phyloP scores from a whole-genome alignment of 78 protist species.

The Chrysochromulina parva region DNA sequence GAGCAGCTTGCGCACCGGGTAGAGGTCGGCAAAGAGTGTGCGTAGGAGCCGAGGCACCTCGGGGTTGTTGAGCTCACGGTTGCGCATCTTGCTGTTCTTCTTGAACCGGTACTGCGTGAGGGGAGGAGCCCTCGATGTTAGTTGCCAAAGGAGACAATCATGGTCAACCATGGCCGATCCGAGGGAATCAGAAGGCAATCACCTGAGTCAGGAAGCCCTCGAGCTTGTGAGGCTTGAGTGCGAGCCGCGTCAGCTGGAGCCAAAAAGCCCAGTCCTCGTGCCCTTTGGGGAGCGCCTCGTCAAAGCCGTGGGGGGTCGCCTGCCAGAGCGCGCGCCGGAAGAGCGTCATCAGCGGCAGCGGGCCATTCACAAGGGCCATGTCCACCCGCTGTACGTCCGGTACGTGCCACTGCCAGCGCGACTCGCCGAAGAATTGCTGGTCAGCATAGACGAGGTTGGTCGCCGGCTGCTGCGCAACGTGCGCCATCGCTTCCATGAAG shows the following conservation, averaged over 20 bases:
- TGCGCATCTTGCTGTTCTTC: conserved; percentile 11
- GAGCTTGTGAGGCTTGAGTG: background rate
- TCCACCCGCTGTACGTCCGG: background rate
- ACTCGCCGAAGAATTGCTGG: conserved; percentile 28
- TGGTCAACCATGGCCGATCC: too few species aligned
- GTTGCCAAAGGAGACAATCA: too few species aligned
- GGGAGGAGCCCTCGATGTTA: too few species aligned
- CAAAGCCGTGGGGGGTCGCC: conserved; percentile 12
- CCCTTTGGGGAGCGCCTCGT: conserved; percentile 17
- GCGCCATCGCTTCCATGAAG: background rate
- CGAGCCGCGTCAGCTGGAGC: conserved; percentile 9
- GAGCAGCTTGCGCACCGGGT: conserved; percentile 9
- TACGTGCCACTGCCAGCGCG: conserved; percentile 1
- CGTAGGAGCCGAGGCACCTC: conserved; percentile 8
- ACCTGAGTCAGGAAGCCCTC: background rate
- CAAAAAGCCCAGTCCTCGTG: conserved; percentile 34
- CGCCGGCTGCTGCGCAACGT: background rate
- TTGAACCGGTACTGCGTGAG: background rate
- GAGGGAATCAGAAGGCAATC: too few species aligned
- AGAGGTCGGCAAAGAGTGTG: conserved; percentile 16
- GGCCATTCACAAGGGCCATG: background rate
- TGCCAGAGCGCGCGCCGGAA: background rate
- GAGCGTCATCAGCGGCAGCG: conserved; percentile 4
- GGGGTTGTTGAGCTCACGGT: background rate
- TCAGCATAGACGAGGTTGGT: background rate